These are phyloP conservation scores for Aspergillus haitiensis DNA, from an alignment of 495 filamentous ascomycete species.

Conservation along the genomic window DNA sequence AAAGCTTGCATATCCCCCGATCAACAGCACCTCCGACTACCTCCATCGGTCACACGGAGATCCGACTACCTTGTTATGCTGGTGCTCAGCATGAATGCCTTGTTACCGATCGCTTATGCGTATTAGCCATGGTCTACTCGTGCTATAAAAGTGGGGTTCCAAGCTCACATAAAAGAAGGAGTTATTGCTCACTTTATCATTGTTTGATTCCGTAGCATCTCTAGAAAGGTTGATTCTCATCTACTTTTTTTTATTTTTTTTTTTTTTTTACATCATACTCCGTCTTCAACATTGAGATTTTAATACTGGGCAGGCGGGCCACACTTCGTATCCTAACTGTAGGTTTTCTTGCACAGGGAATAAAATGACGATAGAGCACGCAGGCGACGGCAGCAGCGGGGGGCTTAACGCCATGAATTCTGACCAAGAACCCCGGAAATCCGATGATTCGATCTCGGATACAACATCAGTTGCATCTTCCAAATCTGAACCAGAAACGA, in stretches of 20 bases:
- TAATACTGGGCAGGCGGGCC: too few species aligned
- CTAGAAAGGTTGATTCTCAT: too few species aligned
- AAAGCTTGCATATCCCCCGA: neutral
- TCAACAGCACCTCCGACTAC: constrained; percentile 1
- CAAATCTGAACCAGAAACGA: constrained; percentile 3
- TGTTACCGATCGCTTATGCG: neutral
- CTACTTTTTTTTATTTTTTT: too few species aligned
- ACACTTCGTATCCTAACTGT: too few species aligned
- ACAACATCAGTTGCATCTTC: neutral
- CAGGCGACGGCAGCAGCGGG: neutral
- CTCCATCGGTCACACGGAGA: constrained; percentile 6
- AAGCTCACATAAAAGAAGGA: too few species aligned
- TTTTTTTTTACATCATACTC: too few species aligned
- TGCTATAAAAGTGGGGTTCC: too few species aligned
- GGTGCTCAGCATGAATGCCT: neutral
- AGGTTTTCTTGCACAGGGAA: too few species aligned
- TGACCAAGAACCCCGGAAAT: neutral
- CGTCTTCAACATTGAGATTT: too few species aligned
- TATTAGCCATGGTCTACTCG: neutral
- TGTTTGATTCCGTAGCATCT: too few species aligned
- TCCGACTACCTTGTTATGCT: constrained; percentile 1
- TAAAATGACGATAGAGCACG: neutral
- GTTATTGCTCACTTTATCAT: too few species aligned
- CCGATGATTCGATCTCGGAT: constrained; percentile 8
- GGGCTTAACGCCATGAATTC: neutral